phyloP scores from a whole-genome alignment of 1,284 basidiomycete species.

The Xerocomus cyaneibrunnescens region DNA sequence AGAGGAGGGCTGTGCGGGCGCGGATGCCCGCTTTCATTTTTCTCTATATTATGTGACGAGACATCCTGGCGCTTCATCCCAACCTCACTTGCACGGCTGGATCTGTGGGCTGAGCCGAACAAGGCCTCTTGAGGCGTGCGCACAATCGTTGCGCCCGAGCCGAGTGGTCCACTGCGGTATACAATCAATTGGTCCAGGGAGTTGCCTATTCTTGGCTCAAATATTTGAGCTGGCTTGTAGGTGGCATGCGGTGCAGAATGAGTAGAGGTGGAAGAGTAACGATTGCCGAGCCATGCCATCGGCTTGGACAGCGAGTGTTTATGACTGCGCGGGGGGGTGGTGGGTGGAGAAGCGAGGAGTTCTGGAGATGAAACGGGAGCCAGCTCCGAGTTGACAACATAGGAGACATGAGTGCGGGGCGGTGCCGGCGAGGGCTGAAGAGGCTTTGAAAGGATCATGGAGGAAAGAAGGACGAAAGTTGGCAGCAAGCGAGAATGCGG shows the following conservation, averaged over 20 bases:
- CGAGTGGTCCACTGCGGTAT: slow-evolving; percentile 51
- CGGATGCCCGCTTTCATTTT: slow-evolving; percentile 29
- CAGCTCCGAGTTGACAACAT: slow-evolving; percentile 46
- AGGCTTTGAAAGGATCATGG: slow-evolving; percentile 30
- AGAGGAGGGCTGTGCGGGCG: slow-evolving; percentile 52
- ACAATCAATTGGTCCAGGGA: slow-evolving; percentile 46
- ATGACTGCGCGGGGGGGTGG: slow-evolving; percentile 28
- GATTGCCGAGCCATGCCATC: slow-evolving; percentile 34
- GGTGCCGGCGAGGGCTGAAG: slow-evolving; percentile 24
- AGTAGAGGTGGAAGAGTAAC: slow-evolving; percentile 25
- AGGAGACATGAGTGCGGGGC: slow-evolving; percentile 39
- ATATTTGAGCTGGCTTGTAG: slow-evolving; percentile 53
- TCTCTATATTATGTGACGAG: slow-evolving; percentile 21
- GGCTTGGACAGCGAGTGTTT: slow-evolving; percentile 34
- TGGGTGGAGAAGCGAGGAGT: slow-evolving; percentile 27
- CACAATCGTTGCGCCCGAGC: slow-evolving; percentile 67
- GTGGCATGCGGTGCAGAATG: slow-evolving; percentile 30
- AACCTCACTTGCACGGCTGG: slow-evolving; percentile 16
- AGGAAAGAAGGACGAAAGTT: slow-evolving; percentile 4
- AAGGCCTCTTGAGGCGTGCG: slow-evolving; percentile 75
- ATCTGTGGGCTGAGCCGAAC: slow-evolving; percentile 15
- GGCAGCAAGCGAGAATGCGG: slow-evolving; percentile 13
- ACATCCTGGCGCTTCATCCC: slow-evolving; percentile 13
- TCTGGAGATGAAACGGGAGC: slow-evolving; percentile 42
- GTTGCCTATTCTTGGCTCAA: slow-evolving; percentile 57